phyloP scores from a whole-genome alignment of 1,284 basidiomycete species.

The Cryptococcus amylolentus region DNA sequence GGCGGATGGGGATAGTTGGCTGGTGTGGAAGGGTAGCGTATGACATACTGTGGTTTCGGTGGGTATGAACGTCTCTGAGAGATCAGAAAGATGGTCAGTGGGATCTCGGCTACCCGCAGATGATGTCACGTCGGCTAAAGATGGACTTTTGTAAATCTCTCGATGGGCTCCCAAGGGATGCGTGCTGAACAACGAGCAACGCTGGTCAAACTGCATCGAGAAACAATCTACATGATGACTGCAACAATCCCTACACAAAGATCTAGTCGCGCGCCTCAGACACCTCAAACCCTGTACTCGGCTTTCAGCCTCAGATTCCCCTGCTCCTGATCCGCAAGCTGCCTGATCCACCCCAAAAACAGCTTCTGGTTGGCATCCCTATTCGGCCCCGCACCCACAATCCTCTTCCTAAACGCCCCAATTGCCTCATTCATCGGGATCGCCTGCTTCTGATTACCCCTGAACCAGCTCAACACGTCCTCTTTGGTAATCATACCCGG shows the following conservation, averaged over 20 bases:
- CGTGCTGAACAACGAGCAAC: no score
- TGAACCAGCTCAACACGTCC: constrained; percentile 39
- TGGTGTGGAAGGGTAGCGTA: constrained; percentile 22
- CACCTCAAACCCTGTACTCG: constrained; percentile 12
- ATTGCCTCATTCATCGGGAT: constrained; percentile 30
- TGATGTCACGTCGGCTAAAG: no score
- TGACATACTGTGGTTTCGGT: neutral
- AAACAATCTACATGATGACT: no score
- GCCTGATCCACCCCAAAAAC: constrained; percentile 27
- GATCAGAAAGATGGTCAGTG: no score
- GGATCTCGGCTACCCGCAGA: no score
- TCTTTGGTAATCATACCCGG: constrained; percentile 34
- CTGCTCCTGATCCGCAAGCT: constrained; percentile 23
- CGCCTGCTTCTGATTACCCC: constrained; percentile 4
- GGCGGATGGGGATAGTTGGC: constrained; percentile 27
- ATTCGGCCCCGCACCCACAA: constrained; percentile 18
- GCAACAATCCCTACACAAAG: no score
- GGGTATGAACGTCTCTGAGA: neutral
- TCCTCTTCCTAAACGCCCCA: constrained; percentile 24
- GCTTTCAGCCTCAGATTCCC: constrained; percentile 24
- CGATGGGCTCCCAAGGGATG: no score
- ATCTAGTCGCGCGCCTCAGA: no score
- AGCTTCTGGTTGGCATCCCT: constrained; percentile 28
- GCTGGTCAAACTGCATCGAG: no score
- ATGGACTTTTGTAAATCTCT: no score